phyloP scores from a whole-genome alignment of 2,329 filamentous ascomycete species.

The Rhinocladiella mackenziei region DNA sequence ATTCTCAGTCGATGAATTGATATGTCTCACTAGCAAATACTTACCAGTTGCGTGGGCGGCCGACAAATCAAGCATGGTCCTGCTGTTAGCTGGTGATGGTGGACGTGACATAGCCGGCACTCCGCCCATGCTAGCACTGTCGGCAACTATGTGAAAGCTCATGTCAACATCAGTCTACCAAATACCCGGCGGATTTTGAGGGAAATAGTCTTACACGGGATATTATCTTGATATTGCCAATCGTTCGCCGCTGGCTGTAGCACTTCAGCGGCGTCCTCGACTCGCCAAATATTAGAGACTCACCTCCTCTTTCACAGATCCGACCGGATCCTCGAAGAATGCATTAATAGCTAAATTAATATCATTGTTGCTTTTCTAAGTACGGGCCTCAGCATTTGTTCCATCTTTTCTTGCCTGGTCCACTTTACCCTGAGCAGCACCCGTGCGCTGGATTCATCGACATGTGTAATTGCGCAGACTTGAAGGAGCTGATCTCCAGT shows the following conservation, averaged over 20 bases:
- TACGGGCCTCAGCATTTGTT: conserved; percentile 3
- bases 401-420: not conserved
- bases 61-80: conserved; percentile 31
- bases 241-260: conserved; percentile 17
- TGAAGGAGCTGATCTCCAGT: conserved; percentile 18
- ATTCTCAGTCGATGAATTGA: conserved; percentile 4
- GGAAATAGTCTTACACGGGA: conserved; percentile 22
- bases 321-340: conserved; percentile 43
- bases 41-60: conserved; percentile 34
- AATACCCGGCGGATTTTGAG: not conserved
- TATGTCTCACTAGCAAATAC: not conserved
- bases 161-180: conserved; percentile 16
- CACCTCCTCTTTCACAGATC: conserved; percentile 15
- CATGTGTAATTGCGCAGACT: conserved; percentile 15
- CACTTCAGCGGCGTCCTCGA: not conserved
- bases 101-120: conserved; percentile 45
- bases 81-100: conserved; percentile 42
- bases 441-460: conserved; percentile 16
- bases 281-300: not conserved
- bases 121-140: conserved; percentile 37
- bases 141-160: conserved; percentile 36
- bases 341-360: conserved; percentile 46
- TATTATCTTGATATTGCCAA: conserved; percentile 26
- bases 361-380: conserved; percentile 44
- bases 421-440: conserved; percentile 18